Evolutionary conservation across 2,329 filamentous ascomycete species (phyloP).

Genomic region (Ophiocordyceps camponoti-saundersi): DNA sequence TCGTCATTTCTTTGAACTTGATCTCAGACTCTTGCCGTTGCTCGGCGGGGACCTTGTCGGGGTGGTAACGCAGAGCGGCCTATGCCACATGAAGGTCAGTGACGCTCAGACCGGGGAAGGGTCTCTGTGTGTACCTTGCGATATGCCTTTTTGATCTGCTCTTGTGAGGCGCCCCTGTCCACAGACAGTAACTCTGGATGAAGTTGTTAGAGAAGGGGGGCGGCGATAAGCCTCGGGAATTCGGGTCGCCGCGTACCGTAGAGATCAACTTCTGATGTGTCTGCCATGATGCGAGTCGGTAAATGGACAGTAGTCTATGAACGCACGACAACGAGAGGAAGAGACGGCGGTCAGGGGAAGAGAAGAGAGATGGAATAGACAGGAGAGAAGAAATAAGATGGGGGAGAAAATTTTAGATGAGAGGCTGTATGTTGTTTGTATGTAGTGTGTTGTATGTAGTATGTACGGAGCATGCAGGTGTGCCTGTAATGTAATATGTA

Average conservation of each 20-base stretch:
- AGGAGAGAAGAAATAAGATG: neutral
- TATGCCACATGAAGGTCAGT: constrained; percentile 19
- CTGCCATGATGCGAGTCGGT: constrained; percentile 6
- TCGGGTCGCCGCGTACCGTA: constrained; percentile 29
- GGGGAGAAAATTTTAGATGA: neutral
- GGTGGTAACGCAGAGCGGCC: constrained; percentile 78
- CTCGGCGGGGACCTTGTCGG: constrained; percentile 84
- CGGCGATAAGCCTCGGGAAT: too few species aligned
- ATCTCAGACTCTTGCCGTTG: constrained; percentile 72
- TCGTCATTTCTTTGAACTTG: constrained; percentile 82
- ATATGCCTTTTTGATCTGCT: constrained; percentile 90
- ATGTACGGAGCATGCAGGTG: too few species aligned
- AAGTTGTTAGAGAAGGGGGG: constrained; percentile 2
- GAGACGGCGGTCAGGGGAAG: neutral
- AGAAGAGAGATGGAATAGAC: neutral
- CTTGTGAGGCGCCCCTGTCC: constrained; percentile 50
- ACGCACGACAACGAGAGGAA: neutral
- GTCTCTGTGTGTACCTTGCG: constrained; percentile 52
- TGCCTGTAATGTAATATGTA: too few species aligned
- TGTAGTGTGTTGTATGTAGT: too few species aligned
- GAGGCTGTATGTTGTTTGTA: neutral
- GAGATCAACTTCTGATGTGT: constrained; percentile 35
- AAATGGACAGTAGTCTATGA: neutral
- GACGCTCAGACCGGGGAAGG: neutral
- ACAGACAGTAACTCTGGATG: constrained; percentile 61